These are phyloP conservation scores for Colletotrichum phormii DNA, from an alignment of 2,329 filamentous ascomycete genomes.

Conservation along the genomic window DNA sequence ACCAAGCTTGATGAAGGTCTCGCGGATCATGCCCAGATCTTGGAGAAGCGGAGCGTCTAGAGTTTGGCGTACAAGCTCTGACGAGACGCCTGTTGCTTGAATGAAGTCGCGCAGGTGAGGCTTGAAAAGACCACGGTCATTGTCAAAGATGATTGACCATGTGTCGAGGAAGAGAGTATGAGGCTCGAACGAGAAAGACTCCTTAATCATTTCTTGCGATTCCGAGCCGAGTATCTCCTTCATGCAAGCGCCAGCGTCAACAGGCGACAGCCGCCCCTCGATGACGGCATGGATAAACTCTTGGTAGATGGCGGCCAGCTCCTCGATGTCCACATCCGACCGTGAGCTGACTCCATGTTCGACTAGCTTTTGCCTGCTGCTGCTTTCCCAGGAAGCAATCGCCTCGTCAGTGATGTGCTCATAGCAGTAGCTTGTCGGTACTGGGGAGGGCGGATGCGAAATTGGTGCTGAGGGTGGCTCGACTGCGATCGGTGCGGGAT, in stretches of 20 bases:
- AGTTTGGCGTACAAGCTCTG: constrained; percentile 79
- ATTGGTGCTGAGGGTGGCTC: constrained; percentile 39
- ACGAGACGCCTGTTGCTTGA: constrained; percentile 77
- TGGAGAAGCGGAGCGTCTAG: constrained; percentile 84
- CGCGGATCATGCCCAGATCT: constrained; percentile 81
- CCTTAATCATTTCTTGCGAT: constrained; percentile 60
- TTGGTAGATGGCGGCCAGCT: constrained; percentile 81
- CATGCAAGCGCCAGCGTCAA: constrained; percentile 77
- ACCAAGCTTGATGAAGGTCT: constrained; percentile 85
- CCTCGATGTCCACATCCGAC: constrained; percentile 74
- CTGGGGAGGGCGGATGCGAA: constrained; percentile 45
- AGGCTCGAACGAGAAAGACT: constrained; percentile 67
- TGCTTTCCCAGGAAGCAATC: constrained; percentile 75
- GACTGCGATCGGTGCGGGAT: constrained; percentile 41
- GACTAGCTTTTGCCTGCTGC: constrained; percentile 72
- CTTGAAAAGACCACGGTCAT: constrained; percentile 65
- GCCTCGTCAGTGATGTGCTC: constrained; percentile 79
- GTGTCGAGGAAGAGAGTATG: constrained; percentile 84
- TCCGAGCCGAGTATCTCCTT: constrained; percentile 77
- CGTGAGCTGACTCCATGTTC: constrained; percentile 73
- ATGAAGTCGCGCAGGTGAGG: constrained; percentile 75
- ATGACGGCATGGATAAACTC: constrained; percentile 84
- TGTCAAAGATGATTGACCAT: constrained; percentile 81
- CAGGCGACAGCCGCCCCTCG: constrained; percentile 73
- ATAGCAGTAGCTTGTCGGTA: constrained; percentile 72